These are phyloP conservation scores for Geotrichum phurueaensis DNA, from an alignment of 1,139 yeast species.

Conservation along the genomic window DNA sequence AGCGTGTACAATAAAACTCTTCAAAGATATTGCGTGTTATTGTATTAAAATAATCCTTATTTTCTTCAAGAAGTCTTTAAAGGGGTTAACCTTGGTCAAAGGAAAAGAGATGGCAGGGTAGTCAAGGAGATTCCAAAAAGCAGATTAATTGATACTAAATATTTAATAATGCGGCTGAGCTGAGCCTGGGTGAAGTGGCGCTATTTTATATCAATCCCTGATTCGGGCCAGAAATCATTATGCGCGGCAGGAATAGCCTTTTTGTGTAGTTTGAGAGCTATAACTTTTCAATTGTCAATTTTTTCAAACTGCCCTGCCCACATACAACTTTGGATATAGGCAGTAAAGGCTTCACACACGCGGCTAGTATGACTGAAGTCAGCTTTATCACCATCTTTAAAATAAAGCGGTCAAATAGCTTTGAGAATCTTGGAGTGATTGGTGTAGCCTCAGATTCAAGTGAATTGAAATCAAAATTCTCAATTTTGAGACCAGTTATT, in stretches of 20 bases:
- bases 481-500: not conserved
- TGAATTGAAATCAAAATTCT: not conserved
- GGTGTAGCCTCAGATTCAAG: not conserved
- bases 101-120: conserved; percentile 50
- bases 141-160: conserved; percentile 62
- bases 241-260: conserved; percentile 33
- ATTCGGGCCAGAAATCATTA: conserved; percentile 40
- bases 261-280: conserved; percentile 34
- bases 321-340: conserved; percentile 21
- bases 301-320: conserved; percentile 21
- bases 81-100: conserved; percentile 44
- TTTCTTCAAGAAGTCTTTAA: conserved; percentile 32
- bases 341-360: not conserved
- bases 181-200: conserved; percentile 65
- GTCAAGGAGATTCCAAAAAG: conserved; percentile 48
- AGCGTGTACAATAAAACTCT: conserved; percentile 27
- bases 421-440: not conserved
- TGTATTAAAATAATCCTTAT: conserved; percentile 21
- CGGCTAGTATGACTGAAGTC: not conserved
- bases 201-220: conserved; percentile 60
- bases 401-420: not conserved
- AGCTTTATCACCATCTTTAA: not conserved
- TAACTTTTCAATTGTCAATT: conserved; percentile 31
- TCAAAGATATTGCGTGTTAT: conserved; percentile 32
- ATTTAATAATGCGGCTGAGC: conserved; percentile 64